Base-by-base conservation (phyloP, 345 rosid species). In the Euphorbia peplus region DNA sequence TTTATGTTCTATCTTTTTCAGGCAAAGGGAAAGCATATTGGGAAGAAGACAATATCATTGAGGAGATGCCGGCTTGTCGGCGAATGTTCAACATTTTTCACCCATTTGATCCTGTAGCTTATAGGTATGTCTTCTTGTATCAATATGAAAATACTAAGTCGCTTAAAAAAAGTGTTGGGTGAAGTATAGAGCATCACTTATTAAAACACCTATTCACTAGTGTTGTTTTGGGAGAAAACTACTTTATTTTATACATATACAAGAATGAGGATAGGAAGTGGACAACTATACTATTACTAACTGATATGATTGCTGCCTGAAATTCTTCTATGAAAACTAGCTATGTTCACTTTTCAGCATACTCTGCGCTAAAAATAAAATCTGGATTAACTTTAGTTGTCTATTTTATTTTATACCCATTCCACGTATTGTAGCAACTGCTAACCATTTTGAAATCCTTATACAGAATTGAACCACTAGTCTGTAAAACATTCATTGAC, bases 11-110 rank as follows among this genome's bases (percentile, higher is more conserved):
- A 25, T 72, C 61, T 70, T 10, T 79, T 55, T 25, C 81, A 90
- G 98, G 99, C 62, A 87, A 87, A 79, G 99, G 98, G 60, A 68
- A 82, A 72, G 92, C 86, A 13, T 95, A 95, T 77, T 88, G 98
- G 99, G 87, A 42, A 44, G 97, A 84, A 81, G 98, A 85, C 63
- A 88, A 83, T 73, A 84, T 79, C 70, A 76, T 3, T 35, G 99
- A 95, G 85, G 98, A 91, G 89, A 90, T 90, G 87, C 99, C 98
- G 58, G 87, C 92, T 61, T 95, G 98, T 78, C 83, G 78, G 69
- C 99, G 84, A 82, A 91, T 95, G 98, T 83, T 91, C 89, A 95
- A 91, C 84, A 95, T 95, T 70, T 95, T 91, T 80, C 98, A 91
- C 77, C 99, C 98, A 24, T 95, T 70, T 75, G 99, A 95, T 81